A percentile compares a stretch with the other conserved stretches of the same genome.
phyloP scores from a whole-genome alignment of 495 filamentous ascomycete genomes.

The Neurospora tetraspora region DNA sequence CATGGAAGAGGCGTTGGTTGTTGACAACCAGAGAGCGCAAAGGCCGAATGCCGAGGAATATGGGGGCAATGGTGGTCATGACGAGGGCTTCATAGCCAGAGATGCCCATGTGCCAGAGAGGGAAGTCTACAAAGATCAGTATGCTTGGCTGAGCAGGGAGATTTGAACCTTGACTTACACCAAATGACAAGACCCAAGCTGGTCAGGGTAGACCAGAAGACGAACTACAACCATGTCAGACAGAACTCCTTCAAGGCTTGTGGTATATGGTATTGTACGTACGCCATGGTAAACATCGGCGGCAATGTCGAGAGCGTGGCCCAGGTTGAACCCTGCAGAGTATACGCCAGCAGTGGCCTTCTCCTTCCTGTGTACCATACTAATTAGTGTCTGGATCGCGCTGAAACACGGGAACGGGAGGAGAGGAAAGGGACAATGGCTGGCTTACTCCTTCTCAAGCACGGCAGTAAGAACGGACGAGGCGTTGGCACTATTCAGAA shows the following conservation, averaged over 20 bases:
- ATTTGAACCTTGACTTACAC: constrained; percentile 52
- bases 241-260: background rate
- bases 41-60: constrained; percentile 63
- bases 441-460: constrained; percentile 75
- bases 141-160: background rate
- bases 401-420: background rate
- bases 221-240: constrained; percentile 48
- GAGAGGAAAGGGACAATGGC: background rate
- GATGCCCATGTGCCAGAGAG: constrained; percentile 99
- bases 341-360: constrained; percentile 63
- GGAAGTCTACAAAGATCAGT: constrained; percentile 60
- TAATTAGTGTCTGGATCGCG: constrained; percentile 3
- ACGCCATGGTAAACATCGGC: constrained; percentile 93
- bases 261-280: constrained; percentile 19
- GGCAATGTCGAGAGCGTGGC: constrained; percentile 64
- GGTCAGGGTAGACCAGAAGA: constrained; percentile 93
- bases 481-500: constrained; percentile 38
- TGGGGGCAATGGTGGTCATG: constrained; percentile 71
- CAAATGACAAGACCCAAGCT: constrained; percentile 80
- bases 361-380: constrained; percentile 52
- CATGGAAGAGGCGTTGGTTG: constrained; percentile 59
- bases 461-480: constrained; percentile 59
- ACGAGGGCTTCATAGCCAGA: constrained; percentile 91
- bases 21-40: constrained; percentile 56
- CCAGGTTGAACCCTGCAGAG: constrained; percentile 60